phyloP scores from a whole-genome alignment of 768 basidiomycete species.

The Suillus variegatus region DNA sequence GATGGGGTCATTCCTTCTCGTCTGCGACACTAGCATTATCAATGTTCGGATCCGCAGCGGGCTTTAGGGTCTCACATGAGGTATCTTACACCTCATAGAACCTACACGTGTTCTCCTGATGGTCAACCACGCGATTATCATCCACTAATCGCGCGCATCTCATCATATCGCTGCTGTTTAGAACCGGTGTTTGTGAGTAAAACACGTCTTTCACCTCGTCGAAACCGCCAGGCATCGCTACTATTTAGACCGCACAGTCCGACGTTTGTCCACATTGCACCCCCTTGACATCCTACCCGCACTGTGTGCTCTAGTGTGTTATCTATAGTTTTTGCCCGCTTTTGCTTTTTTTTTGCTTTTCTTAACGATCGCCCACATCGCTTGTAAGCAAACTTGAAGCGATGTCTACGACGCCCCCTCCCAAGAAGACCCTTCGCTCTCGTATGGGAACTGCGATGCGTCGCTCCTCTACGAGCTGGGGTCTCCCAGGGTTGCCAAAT shows the following conservation, averaged over 20 bases:
- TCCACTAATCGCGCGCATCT: conserved; percentile 32
- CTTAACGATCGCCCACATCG: background rate
- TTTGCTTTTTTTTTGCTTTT: conserved; percentile 11
- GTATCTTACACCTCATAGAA: background rate
- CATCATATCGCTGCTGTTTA: conserved; percentile 29
- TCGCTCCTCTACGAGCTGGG: conserved; percentile 59
- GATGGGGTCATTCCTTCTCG: background rate
- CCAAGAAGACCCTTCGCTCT: conserved; percentile 48
- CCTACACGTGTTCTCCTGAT: conserved; percentile 35
- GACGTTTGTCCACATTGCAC: conserved; percentile 22
- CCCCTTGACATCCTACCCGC: conserved; percentile 15
- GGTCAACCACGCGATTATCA: conserved; percentile 36
- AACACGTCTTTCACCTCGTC: conserved; percentile 32
- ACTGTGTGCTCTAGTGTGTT: conserved; percentile 14
- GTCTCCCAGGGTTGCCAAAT: conserved; percentile 37
- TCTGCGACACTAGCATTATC: background rate
- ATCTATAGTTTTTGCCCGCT: background rate
- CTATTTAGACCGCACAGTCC: conserved; percentile 31
- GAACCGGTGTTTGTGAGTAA: conserved; percentile 18
- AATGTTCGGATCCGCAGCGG: background rate
- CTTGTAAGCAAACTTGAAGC: conserved; percentile 17
- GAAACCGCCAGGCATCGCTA: conserved; percentile 36
- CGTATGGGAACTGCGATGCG: conserved; percentile 64
- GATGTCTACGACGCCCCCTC: conserved; percentile 34
- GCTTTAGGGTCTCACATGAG: background rate